These are phyloP conservation scores for Deakozyma indianensis DNA, from an alignment of 805 yeast genomes.

Conservation along the genomic window DNA sequence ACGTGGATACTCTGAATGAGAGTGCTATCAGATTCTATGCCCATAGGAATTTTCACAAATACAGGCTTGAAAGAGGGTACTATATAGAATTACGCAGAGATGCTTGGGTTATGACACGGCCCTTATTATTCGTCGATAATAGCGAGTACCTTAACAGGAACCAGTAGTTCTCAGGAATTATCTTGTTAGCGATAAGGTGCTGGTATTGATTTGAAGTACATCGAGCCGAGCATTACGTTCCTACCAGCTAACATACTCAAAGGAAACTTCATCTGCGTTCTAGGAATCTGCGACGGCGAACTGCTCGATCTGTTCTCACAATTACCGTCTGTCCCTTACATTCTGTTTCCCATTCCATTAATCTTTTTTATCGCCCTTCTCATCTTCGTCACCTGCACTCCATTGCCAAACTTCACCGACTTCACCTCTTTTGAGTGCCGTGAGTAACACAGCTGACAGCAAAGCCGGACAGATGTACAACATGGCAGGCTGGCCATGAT, in stretches of 20 bases:
- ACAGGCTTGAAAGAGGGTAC: background rate
- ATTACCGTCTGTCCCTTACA: background rate
- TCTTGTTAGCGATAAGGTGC: no score
- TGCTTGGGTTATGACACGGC: background rate
- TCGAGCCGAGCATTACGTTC: no score
- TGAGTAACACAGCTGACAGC: background rate
- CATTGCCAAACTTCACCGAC: background rate
- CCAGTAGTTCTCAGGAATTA: no score
- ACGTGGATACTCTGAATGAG: background rate
- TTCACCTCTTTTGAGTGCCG: background rate
- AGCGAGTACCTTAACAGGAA: background rate
- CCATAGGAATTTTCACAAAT: background rate
- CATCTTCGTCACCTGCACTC: background rate
- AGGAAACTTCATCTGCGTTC: background rate
- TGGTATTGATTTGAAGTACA: no score
- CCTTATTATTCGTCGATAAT: background rate
- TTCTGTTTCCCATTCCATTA: background rate
- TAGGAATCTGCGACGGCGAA: background rate
- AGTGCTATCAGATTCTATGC: background rate
- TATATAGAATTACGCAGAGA: background rate
- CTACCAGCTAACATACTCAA: background rate
- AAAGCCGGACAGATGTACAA: conserved; percentile 42
- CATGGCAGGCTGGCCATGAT: conserved; percentile 53
- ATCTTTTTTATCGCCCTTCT: background rate
- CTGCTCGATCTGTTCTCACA: background rate